Base-by-base conservation (phyloP, 2,329 filamentous ascomycete species). In the Hypoxylon sp. region DNA sequence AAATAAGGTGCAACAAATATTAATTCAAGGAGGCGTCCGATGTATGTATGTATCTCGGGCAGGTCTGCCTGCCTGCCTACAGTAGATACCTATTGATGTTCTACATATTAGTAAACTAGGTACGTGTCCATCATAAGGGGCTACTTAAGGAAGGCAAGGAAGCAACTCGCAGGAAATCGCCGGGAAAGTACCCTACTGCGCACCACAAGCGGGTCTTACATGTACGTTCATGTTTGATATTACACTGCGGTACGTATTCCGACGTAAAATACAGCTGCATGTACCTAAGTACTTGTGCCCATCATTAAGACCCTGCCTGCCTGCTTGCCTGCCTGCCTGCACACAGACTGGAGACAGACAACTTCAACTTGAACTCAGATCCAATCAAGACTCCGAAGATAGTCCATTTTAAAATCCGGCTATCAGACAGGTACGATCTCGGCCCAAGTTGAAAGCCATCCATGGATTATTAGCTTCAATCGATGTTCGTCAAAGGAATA, bases 361-460 rank as follows among this genome's bases (percentile, higher is more conserved):
- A 25, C 53, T 51, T 48, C 42, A 43, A 25, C 53, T 51, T 48
- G 29, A 45, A 53, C 31, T 51, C 36, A 52, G 50, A 60, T 38
- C 60, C 60, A 63, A 63, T 63, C 60, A 63, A 31, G 32, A 5
- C 32, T 21, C 51, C 42, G 55, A 55, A 57, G 43, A 49, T 52
- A 50, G 50, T 50, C 45, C 50, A 45, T 48, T 42, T 54, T 44
- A 27, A 48, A 50, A 53, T 51, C 43, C 47, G 47, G 46, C 50
- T 43, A 60, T 59, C 57, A 54, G n/a, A n/a, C 53, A 60, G 55
- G 52, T 55, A 54, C 45, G 45, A 56, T 56, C 56, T 59, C 17
- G 52, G 30, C 31, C 41, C 45, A 56, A 50, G 44, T 55, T 32
- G 52, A 52, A 46, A 55, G 17, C 29, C 20, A 16, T 32, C 37